Conservation (phyloP, 345 rosid species). For the Linum trigynum region DNA sequence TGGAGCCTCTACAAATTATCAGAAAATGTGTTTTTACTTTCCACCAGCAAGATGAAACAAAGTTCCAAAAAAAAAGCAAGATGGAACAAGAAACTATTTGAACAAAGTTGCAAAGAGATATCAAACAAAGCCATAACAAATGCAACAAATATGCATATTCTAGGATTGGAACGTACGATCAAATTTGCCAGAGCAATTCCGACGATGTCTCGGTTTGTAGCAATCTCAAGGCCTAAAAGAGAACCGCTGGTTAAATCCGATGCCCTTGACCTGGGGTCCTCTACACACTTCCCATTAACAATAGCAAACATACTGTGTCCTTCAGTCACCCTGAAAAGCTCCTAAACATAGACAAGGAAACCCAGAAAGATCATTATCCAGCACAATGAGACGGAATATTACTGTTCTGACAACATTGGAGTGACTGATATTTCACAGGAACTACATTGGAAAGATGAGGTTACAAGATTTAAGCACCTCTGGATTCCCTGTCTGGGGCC, state of each 20-base stretch:
- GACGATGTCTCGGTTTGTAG: conserved; percentile 70
- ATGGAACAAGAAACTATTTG: not conserved
- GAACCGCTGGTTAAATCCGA: conserved; percentile 77
- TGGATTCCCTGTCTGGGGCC: conserved; percentile 79
- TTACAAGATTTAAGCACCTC: conserved; percentile 40
- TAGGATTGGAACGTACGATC: conserved; percentile 46
- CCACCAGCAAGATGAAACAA: too few relatives aligned
- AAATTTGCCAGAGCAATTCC: conserved; percentile 92
- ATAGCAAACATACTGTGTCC: conserved; percentile 80
- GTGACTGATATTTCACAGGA: not conserved
- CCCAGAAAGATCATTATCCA: not conserved
- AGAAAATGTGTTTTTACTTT: too few relatives aligned
- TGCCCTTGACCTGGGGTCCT: conserved; percentile 82
- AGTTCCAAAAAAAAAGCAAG: too few relatives aligned
- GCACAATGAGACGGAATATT: not conserved
- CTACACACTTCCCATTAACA: conserved; percentile 82
- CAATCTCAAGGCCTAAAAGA: conserved; percentile 71
- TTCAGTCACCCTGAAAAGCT: conserved; percentile 66
- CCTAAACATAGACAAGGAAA: conserved; percentile 30
- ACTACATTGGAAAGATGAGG: conserved; percentile 2
- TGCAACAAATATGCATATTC: not conserved
- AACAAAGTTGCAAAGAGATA: not conserved
- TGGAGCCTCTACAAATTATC: conserved; percentile 62
- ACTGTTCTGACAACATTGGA: not conserved
- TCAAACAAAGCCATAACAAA: not conserved